phyloP scores from a whole-genome alignment of 306 rosid species.

The Fragaria iinumae region DNA sequence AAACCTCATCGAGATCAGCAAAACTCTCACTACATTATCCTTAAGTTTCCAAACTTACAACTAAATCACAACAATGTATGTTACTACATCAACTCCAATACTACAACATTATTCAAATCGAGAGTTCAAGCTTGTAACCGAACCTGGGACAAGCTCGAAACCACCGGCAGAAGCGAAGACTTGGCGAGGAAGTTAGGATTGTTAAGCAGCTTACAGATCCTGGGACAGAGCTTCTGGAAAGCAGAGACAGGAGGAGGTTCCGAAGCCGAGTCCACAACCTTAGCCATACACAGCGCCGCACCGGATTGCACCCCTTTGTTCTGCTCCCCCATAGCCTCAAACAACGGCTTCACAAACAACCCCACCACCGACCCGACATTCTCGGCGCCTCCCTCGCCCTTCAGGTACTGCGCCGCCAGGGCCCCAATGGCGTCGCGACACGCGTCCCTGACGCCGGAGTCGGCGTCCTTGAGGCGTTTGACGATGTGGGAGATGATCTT shows the following conservation, averaged over 20 bases:
- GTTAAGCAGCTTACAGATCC: constrained; percentile 83
- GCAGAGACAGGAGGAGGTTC: constrained; percentile 51
- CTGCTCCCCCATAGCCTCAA: constrained; percentile 96
- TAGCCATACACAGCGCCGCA: constrained; percentile 86
- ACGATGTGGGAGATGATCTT: constrained; percentile 62
- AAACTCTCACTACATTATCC: background rate
- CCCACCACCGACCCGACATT: constrained; percentile 62
- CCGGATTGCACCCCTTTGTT: constrained; percentile 81
- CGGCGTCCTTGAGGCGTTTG: constrained; percentile 76
- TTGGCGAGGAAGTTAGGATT: constrained; percentile 81
- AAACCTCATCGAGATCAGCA: constrained; percentile 19
- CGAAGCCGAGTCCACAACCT: constrained; percentile 68
- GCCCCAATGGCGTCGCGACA: constrained; percentile 81
- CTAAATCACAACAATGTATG: constrained; percentile 5
- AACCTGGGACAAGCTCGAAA: constrained; percentile 85
- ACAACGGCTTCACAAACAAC: constrained; percentile 82
- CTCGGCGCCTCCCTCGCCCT: constrained; percentile 27
- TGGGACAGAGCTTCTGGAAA: constrained; percentile 89
- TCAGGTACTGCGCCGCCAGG: constrained; percentile 55
- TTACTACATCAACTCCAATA: background rate
- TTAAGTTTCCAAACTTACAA: background rate
- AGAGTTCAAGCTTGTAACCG: background rate
- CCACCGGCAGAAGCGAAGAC: constrained; percentile 75
- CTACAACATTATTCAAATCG: background rate
- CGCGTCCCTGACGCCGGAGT: constrained; percentile 68